phyloP scores from a whole-genome alignment of 2,329 filamentous ascomycete genomes.

The Alternaria longipes region DNA sequence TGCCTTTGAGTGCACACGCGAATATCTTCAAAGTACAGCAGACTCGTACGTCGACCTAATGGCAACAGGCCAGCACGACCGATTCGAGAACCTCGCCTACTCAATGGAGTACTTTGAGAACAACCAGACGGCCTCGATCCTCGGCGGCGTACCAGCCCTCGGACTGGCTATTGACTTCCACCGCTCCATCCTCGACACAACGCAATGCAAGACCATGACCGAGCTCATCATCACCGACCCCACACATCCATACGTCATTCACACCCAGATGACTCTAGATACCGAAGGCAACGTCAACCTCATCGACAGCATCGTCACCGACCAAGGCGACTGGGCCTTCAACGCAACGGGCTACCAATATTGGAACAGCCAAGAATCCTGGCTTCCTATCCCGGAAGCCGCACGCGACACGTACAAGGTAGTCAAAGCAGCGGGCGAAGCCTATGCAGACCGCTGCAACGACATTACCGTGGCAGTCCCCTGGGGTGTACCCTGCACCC shows the following conservation, averaged over 20 bases:
- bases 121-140: slow-evolving; percentile 20
- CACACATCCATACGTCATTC: slow-evolving; percentile 36
- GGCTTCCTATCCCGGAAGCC: slow-evolving; percentile 26
- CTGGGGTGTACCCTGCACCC: slow-evolving; percentile 33
- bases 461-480: slow-evolving; percentile 31
- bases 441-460: slow-evolving; percentile 37
- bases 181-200: slow-evolving; percentile 31
- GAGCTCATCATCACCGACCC: slow-evolving; percentile 33
- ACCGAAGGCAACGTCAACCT: slow-evolving; percentile 19
- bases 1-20: slow-evolving; percentile 22
- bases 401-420: slow-evolving; percentile 21
- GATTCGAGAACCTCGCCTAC: slow-evolving; percentile 27
- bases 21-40: slow-evolving; percentile 14
- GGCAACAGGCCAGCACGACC: slow-evolving; percentile 27
- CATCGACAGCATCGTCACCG: slow-evolving; percentile 38
- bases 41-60: slow-evolving; percentile 20
- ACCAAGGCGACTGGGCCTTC: slow-evolving; percentile 41
- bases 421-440: slow-evolving; percentile 34
- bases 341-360: slow-evolving; percentile 35
- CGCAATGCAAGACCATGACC: slow-evolving; percentile 37
- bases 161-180: slow-evolving; percentile 29
- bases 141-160: slow-evolving; percentile 26
- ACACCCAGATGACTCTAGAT: slow-evolving; percentile 34
- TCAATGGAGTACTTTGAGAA: slow-evolving; percentile 34
- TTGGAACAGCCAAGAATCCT: slow-evolving; percentile 28